Base-by-base conservation (phyloP, 2,329 filamentous ascomycete genomes). In the Colletotrichum simmondsii region DNA sequence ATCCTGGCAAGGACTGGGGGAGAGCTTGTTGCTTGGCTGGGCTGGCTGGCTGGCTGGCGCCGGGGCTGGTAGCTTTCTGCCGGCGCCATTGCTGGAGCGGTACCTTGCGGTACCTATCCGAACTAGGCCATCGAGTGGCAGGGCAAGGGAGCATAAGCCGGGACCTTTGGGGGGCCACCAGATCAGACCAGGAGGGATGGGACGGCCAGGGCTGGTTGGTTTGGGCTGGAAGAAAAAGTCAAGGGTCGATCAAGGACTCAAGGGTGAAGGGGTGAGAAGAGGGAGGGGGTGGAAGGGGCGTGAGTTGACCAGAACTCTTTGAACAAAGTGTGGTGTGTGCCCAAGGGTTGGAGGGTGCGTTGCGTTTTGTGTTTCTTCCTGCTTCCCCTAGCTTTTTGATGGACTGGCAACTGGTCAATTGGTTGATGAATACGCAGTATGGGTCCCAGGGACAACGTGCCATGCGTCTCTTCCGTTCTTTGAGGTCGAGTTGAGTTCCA, bases 101-200 rank as follows among this genome's bases (percentile, higher is more conserved):
- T 68, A 59, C 65, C 30, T 68, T 30, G 58, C 65, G 30, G 65
- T 59, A 69, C 59, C 65, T 69, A 63, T 52, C 52, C 42, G 22
- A 53, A 57, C 63, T 57, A 53, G 32, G 53, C 32, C 52, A 35
- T 57, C 52, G 32, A 46, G 69, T 72, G 70, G 66, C 70, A 65
- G 70, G 70, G 66, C 60, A 72, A 72, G 70, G 70, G 70, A 72
- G 66, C 19, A 22, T 56, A 60, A 70, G 70, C 70, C 60, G 60
- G 70, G 60, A 56, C 70, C 60, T 70, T 60, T 70, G 59, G 70
- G 59, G 70, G 32, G 37, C 68, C 67, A 42, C 37, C 67, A 69
- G 24, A 57, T 32, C 30, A 56, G 46, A 28, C 62, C 49, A 56
- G 46, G 65, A 72, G 54, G 64, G 58, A 62, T 70, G 52, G 32